Base-by-base conservation (phyloP, 495 filamentous ascomycete species). In the Lineolata rhizophorae region DNA sequence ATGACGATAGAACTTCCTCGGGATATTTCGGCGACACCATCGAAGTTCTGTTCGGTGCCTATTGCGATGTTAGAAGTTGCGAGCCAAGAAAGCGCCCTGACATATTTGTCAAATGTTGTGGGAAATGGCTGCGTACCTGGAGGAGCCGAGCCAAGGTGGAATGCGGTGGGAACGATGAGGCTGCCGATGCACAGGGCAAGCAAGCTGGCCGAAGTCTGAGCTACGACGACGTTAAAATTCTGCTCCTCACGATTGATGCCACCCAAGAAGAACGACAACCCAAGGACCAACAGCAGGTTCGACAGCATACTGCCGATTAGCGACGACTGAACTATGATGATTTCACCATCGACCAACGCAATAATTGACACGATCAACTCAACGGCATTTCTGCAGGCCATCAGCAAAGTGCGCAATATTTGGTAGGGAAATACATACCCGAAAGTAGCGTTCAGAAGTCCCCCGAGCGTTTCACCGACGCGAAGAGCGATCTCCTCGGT, bases 181-280 rank as follows among this genome's bases (percentile, higher is more conserved):
- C 64, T 71, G 33, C 64, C 73, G 9, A 90, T 76, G 11, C 77
- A 73, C 13, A 94, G 56, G 2, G 81, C 70, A 1, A 94, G 60
- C 10, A 94, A 51, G 53, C 70, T 78, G 18, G 82, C 70, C 1
- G 84, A 82, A 0, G 84, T 94, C 48, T 91, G 81, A 1, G 84
- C 84, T n/a, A 94, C 83, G 2, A 75, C 78, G 1, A 77, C 67
- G 55, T 94, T 94, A 64, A 94, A 94, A 48, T 68, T 71, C 41
- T 94, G 84, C 45, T 92, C 76, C 19, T 65, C 38, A 14, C 84
- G 70, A 30, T 74, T 69, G 29, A 87, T 49, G 18, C 84, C 84
- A 19, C 84, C 83, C 31, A 76, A 76, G 54, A 90, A 81, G 61
- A 94, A 94, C 47, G 72, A 83, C 74, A 87, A 84, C 12, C 84